Conservation (phyloP, 352 stramenopile genomes). For the Globisporangium acanthophoron region DNA sequence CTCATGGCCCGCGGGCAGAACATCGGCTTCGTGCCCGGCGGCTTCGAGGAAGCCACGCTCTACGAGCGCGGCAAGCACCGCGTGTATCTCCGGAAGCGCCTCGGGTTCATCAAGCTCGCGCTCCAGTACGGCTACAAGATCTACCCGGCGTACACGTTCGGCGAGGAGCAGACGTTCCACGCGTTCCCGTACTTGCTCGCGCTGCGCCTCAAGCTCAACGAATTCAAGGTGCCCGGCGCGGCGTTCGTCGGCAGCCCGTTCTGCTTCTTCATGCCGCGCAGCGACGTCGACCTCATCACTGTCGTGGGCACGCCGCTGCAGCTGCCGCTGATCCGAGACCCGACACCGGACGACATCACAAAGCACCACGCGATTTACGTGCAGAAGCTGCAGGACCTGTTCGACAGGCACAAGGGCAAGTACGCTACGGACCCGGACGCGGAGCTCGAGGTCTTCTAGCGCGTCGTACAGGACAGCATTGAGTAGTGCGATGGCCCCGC, state of each 20-base stretch:
- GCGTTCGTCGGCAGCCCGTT: conserved; percentile 63
- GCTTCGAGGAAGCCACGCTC: conserved; percentile 93
- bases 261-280: conserved; percentile 82
- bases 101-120: conserved; percentile 92
- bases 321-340: conserved; percentile 85
- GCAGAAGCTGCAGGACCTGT: conserved; percentile 70
- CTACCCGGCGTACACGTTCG: conserved; percentile 90
- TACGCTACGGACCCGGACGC: conserved; percentile 66
- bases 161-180: conserved; percentile 85
- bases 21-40: conserved; percentile 83
- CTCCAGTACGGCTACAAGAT: conserved; percentile 89
- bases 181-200: conserved; percentile 79
- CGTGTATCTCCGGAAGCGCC: conserved; percentile 88
- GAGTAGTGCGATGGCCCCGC: no score
- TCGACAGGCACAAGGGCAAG: conserved; percentile 79
- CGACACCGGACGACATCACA: conserved; percentile 81
- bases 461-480: neutral
- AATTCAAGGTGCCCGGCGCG: conserved; percentile 76
- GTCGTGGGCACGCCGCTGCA: conserved; percentile 86
- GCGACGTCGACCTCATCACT: conserved; percentile 76
- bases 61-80: conserved; percentile 76
- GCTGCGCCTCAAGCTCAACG: conserved; percentile 77
- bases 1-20: conserved; percentile 58
- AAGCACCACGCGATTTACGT: conserved; percentile 90
- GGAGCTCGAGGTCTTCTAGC: conserved; percentile 47